Base-by-base conservation (phyloP, 1,139 yeast species). In the Taphrina sp. region DNA sequence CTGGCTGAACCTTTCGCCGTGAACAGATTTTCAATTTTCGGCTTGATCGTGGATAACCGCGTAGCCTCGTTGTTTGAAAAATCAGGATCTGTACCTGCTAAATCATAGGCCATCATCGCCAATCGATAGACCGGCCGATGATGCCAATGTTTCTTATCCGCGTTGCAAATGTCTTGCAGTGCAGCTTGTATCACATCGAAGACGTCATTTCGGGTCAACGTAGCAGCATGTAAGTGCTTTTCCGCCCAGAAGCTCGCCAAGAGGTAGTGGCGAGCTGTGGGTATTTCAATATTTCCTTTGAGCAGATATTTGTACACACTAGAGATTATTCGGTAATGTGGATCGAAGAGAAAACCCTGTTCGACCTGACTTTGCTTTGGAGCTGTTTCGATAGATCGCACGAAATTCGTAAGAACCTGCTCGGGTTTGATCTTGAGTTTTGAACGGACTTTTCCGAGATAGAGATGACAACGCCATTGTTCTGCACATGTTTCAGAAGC, bases 141-240 rank as follows among this genome's bases (percentile, higher is more conserved):
- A 54, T 89, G 95, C 96, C 96, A 89, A 57, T 82, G 87, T 66
- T 82, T 85, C 68, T 85, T 89, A 66, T 92, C 97, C 20, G 78
- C 72, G 0, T 73, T 60, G 20, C 78, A 70, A 5, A 89, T 66
- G 58, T 28, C 49, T 34, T 33, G 41, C 2, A 46, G 35, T 12
- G 28, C 42, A 8, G 20, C 39, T 7, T 20, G 20, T 26, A 57
- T 8, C 28, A 24, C 23, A 20, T 51, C 20, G 45, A 57, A n/a
- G 14, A 43, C 63, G 23, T 58, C 60, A 5, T 57, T 63, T 14
- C 33, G 33, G 3, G 22, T 29, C 3, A 24, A 12, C 22, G 10
- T 33, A 14, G 26, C 19, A 2, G 17, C 28, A 16, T 23, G 10
- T 3, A 34, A 2, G 12, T 36, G 20, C 16, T 10, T 24, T 7